Evolutionary conservation across 768 basidiomycete genomes (phyloP).

Genomic region (Agrocybe praecox): DNA sequence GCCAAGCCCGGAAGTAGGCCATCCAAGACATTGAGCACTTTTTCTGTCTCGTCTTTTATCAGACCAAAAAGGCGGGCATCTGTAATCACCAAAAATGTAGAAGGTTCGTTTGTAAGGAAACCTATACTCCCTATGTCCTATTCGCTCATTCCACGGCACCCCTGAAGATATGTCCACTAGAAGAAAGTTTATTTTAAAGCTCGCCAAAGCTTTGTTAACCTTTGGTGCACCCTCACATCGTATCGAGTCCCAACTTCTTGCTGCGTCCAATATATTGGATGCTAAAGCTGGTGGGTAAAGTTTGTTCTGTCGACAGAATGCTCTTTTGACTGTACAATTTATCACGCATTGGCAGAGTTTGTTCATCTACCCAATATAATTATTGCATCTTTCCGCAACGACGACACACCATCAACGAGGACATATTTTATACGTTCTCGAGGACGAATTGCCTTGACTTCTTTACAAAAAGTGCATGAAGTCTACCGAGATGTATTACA

Average conservation of each 20-base stretch:
- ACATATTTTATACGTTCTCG: slow-evolving; percentile 86
- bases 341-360: too few species aligned
- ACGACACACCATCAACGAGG: slow-evolving; percentile 66
- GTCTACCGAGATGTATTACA: slow-evolving; percentile 88
- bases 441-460: slow-evolving; percentile 79
- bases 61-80: slow-evolving; percentile 32
- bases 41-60: slow-evolving; percentile 21
- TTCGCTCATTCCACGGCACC: not conserved
- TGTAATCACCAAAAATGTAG: slow-evolving; percentile 43
- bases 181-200: slow-evolving; percentile 78
- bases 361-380: slow-evolving; percentile 80
- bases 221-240: slow-evolving; percentile 96
- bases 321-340: too few species aligned
- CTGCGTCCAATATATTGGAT: slow-evolving; percentile 78
- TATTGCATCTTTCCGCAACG: slow-evolving; percentile 83
- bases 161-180: slow-evolving; percentile 46
- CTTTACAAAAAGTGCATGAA: slow-evolving; percentile 79
- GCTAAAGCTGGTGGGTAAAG: slow-evolving; percentile 58
- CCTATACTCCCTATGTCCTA: not conserved
- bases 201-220: slow-evolving; percentile 86
- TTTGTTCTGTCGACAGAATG: too few species aligned
- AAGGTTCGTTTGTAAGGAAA: slow-evolving; percentile 38
- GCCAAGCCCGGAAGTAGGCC: slow-evolving; percentile 2
- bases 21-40: slow-evolving; percentile 15
- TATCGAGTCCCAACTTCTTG: slow-evolving; percentile 84